Evolutionary conservation across 1,139 yeast species (phyloP).

Genomic region (Geotrichum candidum): DNA sequence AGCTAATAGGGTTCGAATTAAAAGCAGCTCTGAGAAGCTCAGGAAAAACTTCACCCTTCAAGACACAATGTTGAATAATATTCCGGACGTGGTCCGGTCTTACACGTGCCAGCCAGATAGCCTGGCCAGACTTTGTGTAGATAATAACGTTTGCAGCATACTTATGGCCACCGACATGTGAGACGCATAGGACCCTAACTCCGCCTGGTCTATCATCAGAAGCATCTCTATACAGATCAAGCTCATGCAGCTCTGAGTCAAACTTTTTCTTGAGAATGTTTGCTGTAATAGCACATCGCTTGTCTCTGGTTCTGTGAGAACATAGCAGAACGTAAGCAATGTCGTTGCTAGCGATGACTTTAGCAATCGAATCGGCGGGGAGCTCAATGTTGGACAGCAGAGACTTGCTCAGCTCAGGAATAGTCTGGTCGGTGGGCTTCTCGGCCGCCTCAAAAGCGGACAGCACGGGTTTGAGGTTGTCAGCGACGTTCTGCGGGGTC

Average conservation of each 20-base stretch:
- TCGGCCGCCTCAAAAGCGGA: constrained; percentile 19
- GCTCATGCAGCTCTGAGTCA: constrained; percentile 64
- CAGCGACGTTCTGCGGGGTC: constrained; percentile 40
- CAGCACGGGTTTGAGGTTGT: constrained; percentile 45
- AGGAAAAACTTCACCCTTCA: constrained; percentile 67
- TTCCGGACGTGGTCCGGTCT: constrained; percentile 69
- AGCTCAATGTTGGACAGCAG: not conserved
- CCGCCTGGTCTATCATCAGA: constrained; percentile 68
- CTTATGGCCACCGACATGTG: constrained; percentile 95
- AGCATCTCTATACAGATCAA: constrained; percentile 69
- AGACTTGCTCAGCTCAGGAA: not conserved
- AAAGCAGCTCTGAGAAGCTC: constrained; percentile 56
- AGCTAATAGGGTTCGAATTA: constrained; percentile 43
- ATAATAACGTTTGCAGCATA: constrained; percentile 83
- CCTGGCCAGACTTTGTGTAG: constrained; percentile 65
- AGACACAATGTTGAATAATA: constrained; percentile 66
- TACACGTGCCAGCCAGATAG: constrained; percentile 84
- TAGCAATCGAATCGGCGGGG: constrained; percentile 2
- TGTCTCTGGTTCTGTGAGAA: constrained; percentile 86
- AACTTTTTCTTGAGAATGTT: constrained; percentile 82
- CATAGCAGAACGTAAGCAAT: constrained; percentile 67
- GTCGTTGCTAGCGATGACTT: constrained; percentile 35
- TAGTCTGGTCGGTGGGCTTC: not conserved
- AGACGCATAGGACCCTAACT: constrained; percentile 58
- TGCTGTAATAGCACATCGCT: constrained; percentile 89